Evolutionary conservation across 805 yeast species (phyloP), one percentile per base, ranked within the genome.

Genomic region (Grigorovia humatica): DNA sequence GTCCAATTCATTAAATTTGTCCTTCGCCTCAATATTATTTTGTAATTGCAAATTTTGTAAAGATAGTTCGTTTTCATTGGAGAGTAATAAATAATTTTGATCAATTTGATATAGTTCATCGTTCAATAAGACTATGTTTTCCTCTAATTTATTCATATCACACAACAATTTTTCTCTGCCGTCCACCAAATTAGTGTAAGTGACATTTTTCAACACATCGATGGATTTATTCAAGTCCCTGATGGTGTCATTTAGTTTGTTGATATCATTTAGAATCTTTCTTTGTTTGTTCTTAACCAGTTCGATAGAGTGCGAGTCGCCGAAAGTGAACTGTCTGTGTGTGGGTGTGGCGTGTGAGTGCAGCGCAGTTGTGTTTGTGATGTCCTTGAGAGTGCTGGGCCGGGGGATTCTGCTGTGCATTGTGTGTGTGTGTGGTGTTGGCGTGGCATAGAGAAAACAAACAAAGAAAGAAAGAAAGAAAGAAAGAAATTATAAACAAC

Each of bases 201-300:
- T 32, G 29, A 30, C 43, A 17, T 48, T 29, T 27, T 44, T 18
- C 45, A 48, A 40, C 5, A 5, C 9, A 6, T 40, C 35, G n/a
- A 48, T n/a, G 32, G 32, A 64, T 41, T 59, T 55, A 18, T 64
- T 64, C 38, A 63, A 58, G 44, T 62, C 65, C 2, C 51, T 51
- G n/a, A 66, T 63, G 2, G 63, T 62, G 27, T 58, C 61, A 32
- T 61, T 58, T 18, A 61, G 57, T 45, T 56, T 60, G 38, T 58
- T 54, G 6, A 66, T 63, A 52, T 66, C 69, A 43, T 59, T 57
- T 41, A 65, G 52, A 6, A 64, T 54, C 51, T 64, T 65, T 23
- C 69, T 55, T 53, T 66, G 67, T 18, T 66, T 57, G 43, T 57
- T 58, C 49, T 66, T 67, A 9, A 66, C 67, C 42, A 61, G 59